phyloP scores from a whole-genome alignment of 2,329 filamentous ascomycete species.

The Oidium heveae region DNA sequence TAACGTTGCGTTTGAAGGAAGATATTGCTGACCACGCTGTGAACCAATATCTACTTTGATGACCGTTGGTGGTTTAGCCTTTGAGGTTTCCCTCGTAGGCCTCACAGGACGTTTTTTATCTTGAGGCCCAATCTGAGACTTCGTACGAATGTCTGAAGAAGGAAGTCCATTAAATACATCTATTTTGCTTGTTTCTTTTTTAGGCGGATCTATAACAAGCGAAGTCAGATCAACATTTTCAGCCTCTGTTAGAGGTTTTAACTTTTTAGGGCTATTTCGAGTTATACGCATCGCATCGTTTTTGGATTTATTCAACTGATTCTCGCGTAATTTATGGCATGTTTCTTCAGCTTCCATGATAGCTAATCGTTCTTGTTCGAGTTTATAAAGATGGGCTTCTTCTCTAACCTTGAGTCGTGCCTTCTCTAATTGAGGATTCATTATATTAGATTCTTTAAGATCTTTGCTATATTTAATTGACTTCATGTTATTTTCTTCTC shows the following conservation, averaged over 20 bases:
- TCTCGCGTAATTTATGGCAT: slow-evolving; percentile 20
- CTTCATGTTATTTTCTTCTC: slow-evolving; percentile 33
- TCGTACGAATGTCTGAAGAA: slow-evolving; percentile 29
- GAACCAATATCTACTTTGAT: slow-evolving; percentile 46
- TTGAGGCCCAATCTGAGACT: slow-evolving; percentile 22
- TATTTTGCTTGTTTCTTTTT: slow-evolving; percentile 27
- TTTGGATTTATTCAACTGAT: slow-evolving; percentile 14
- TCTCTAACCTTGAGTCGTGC: slow-evolving; percentile 44
- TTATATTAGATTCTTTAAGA: slow-evolving; percentile 32
- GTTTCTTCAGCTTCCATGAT: slow-evolving; percentile 2
- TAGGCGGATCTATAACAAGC: slow-evolving; percentile 14
- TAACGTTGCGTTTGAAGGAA: slow-evolving; percentile 30
- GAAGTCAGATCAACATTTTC: slow-evolving; percentile 13
- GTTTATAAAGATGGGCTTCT: slow-evolving; percentile 33
- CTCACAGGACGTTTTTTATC: slow-evolving; percentile 32
- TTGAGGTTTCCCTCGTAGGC: slow-evolving; percentile 33
- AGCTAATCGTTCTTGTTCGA: slow-evolving; percentile 29
- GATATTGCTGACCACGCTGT: slow-evolving; percentile 35
- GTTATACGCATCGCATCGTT: slow-evolving; percentile 19
- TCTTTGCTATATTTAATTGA: slow-evolving; percentile 36
- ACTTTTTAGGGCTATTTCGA: slow-evolving; percentile 27
- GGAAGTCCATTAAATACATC: slow-evolving; percentile 29
- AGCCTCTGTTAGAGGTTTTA: slow-evolving; percentile 15
- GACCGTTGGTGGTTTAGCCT: slow-evolving; percentile 41
- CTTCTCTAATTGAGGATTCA: slow-evolving; percentile 37